Evolutionary conservation across 2,329 filamentous ascomycete genomes (phyloP).

Genomic region (Neurospora sp.): DNA sequence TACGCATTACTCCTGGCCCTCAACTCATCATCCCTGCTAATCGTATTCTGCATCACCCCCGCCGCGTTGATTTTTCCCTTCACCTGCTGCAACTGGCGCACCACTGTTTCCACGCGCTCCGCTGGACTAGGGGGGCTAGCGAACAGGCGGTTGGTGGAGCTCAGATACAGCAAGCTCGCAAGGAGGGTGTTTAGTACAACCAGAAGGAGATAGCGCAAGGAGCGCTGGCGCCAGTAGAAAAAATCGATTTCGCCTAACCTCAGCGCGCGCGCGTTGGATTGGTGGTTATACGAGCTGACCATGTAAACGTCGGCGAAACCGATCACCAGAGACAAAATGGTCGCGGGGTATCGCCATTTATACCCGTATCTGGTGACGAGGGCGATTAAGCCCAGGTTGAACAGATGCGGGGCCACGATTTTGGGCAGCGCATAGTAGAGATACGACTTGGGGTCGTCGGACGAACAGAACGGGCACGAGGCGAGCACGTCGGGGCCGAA

Average conservation of each 20-base stretch:
- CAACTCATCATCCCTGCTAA: slow-evolving; percentile 62
- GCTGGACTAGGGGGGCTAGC: slow-evolving; percentile 48
- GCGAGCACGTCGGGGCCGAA: slow-evolving; percentile 67
- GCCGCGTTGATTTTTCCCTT: slow-evolving; percentile 61
- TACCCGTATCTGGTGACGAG: slow-evolving; percentile 53
- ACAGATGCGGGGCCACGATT: slow-evolving; percentile 65
- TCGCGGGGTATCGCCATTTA: slow-evolving; percentile 62
- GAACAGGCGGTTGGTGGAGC: slow-evolving; percentile 71
- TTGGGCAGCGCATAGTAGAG: slow-evolving; percentile 71
- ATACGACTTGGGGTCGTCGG: slow-evolving; percentile 61
- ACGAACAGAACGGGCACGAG: slow-evolving; percentile 71
- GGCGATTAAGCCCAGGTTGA: slow-evolving; percentile 64
- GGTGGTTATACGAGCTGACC: slow-evolving; percentile 53
- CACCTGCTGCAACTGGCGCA: slow-evolving; percentile 45
- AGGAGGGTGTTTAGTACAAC: slow-evolving; percentile 54
- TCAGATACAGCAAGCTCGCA: slow-evolving; percentile 60
- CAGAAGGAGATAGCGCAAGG: slow-evolving; percentile 53
- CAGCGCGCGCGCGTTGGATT: slow-evolving; percentile 51
- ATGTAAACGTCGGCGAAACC: slow-evolving; percentile 56
- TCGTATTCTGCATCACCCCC: slow-evolving; percentile 70
- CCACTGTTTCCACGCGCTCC: slow-evolving; percentile 54
- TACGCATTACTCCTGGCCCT: slow-evolving; percentile 58
- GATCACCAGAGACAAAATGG: slow-evolving; percentile 49
- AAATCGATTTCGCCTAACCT: slow-evolving; percentile 55
- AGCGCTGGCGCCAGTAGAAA: slow-evolving; percentile 60